Base-by-base conservation (phyloP, 805 yeast species). In the Candida gorgasii region DNA sequence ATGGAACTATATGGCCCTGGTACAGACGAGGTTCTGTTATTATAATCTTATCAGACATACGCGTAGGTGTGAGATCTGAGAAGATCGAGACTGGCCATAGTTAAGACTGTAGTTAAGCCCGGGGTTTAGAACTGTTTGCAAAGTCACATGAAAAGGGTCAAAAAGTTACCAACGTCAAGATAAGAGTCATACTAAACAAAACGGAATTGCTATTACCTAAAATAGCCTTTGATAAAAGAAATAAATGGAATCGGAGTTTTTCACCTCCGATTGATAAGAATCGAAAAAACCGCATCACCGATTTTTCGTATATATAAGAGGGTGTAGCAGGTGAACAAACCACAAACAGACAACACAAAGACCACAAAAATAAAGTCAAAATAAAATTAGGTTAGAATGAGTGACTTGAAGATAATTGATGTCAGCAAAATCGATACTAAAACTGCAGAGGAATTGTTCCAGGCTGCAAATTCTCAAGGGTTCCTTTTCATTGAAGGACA, bases 401-500 rank as follows among this genome's bases (percentile, higher is more conserved):
- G 41, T 38, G 19, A 35, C 7, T 61, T 80, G 23, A 65, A 79
- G 50, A 69, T 79, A 5, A 73, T 85, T 22, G 89, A 85, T 51
- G 72, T 85, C 19, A 63, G 80, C n/a, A 49, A 58, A 6, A 57
- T 70, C 43, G 62, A 67, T 39, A 58, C 60, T 17, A 43, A 52
- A 5, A 72, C 83, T 0, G 84, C 81, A 0, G 69, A 67, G 6
- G 63, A 73, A 43, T 68, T 85, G 18, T 66, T 82, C 3, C 63
- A 69, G 6, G 87, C 87, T 1, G 84, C 84, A 8, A 62, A 73
- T n/a, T 61, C 76, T 2, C 83, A 80, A 48, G 89, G 89, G 1
- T 83, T 83, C 53, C 61, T 83, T 12, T 80, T 80, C 43, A 67
- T 83, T 4, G 85, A 82, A 50, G 89, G 89, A 5, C 84, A 82